These are phyloP conservation scores for Pterulicium gracile DNA, from an alignment of 1,284 basidiomycete species.

Conservation along the genomic window DNA sequence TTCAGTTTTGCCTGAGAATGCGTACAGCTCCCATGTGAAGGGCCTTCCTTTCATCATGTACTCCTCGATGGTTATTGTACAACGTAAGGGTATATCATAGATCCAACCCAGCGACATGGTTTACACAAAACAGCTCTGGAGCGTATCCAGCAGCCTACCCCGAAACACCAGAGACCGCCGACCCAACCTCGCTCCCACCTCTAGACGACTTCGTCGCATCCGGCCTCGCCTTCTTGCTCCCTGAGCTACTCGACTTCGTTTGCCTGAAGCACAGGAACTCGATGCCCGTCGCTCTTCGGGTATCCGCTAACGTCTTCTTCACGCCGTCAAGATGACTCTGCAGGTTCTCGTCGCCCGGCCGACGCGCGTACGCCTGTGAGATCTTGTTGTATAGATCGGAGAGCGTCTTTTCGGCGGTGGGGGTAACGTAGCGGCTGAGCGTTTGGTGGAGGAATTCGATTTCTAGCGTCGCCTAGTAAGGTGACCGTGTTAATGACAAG, in stretches of 20 bases:
- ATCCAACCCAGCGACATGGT: no score
- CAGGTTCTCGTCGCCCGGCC: constrained; percentile 71
- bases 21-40: no score
- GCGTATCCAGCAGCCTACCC: not conserved
- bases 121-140: no score
- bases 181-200: not conserved
- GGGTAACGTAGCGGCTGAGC: constrained; percentile 78
- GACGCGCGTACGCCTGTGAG: constrained; percentile 79
- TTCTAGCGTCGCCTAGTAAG: constrained; percentile 82
- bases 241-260: constrained; percentile 30
- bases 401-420: constrained; percentile 70
- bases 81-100: not conserved
- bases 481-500: constrained; percentile 2
- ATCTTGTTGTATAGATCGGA: constrained; percentile 93
- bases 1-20: no score
- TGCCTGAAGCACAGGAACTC: constrained; percentile 89
- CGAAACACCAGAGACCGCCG: not conserved
- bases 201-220: not conserved
- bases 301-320: constrained; percentile 82
- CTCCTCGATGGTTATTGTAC: not conserved
- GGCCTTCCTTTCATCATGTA: no score
- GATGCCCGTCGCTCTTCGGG: constrained; percentile 83
- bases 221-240: not conserved
- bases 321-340: constrained; percentile 86
- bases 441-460: constrained; percentile 99